Percentiles rank a stretch among this genome's conserved stretches.
These are phyloP conservation scores for Cercospora zeae-maydis DNA, from an alignment of 2,329 filamentous ascomycete genomes.

Conservation along the genomic window DNA sequence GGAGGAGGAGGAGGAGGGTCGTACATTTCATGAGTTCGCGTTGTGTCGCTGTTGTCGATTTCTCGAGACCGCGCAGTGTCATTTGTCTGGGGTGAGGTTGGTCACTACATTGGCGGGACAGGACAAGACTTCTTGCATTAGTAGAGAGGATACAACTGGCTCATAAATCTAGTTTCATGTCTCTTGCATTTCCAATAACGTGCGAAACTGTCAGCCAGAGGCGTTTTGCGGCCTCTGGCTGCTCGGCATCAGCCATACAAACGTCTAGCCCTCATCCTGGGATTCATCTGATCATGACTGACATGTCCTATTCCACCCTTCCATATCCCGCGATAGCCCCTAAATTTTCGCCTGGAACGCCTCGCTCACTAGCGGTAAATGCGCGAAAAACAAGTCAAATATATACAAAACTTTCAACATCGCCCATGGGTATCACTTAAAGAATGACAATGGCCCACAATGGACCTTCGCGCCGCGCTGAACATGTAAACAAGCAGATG, in stretches of 20 bases:
- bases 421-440: constrained; percentile 13
- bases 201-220: not conserved
- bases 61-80: too few species aligned
- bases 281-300: not conserved
- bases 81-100: too few species aligned
- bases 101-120: too few species aligned
- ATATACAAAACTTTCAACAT: not conserved
- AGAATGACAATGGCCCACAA: constrained; percentile 7
- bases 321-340: not conserved
- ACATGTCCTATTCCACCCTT: not conserved
- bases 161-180: not conserved
- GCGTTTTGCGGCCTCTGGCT: not conserved
- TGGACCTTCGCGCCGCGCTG: not conserved
- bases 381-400: not conserved
- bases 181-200: not conserved
- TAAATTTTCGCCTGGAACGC: not conserved
- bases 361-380: not conserved
- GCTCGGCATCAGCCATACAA: not conserved
- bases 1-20: too few species aligned
- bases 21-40: not conserved
- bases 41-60: not conserved
- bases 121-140: too few species aligned
- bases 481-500: not conserved
- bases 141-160: not conserved
- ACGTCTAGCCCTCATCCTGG: not conserved